Base-by-base conservation (phyloP, 2,329 filamentous ascomycete species). In the Cladosporium oxysporum region DNA sequence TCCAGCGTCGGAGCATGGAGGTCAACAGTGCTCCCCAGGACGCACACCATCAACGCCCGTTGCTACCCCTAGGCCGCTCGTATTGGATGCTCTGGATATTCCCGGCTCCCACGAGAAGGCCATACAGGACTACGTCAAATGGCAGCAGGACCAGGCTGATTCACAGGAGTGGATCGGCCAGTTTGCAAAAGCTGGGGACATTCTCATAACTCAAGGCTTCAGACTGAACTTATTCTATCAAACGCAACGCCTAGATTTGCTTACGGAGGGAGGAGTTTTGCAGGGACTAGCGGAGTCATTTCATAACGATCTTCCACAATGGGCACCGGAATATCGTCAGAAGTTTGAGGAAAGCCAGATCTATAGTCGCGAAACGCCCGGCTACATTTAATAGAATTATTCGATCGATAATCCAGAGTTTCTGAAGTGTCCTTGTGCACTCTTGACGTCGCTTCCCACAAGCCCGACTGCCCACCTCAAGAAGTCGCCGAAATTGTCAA, bases 361-460 rank as follows among this genome's bases (percentile, higher is more conserved):
- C 14, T 62, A 52, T 23, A 37, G 7, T 41, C 11, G 49, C n/a
- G 59, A 62, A 14, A 62, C 59, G 11, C 59, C 59, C 18, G 23
- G 35, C 10, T 12, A 26, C 35, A 21, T 21, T 49, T 41, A 44
- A 18, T 47, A 33, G 28, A n/a, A 8, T 47, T 57, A 49, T 29
- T 66, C 58, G 21, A 66, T 49, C 52, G 64, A 37, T 33, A 66
- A 10, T 41, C 64, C 64, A 10, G 58, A 59, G 44, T 60, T 66
- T 53, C 41, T 58, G 55, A 63, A 68, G 29, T 66, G 64, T 21
- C 64, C 66, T 47, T n/a, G n/a, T n/a, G n/a, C n/a, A n/a, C n/a
- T n/a, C n/a, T n/a, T n/a, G n/a, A n/a, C n/a, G n/a, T n/a, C 58
- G 52, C 53, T 63, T n/a, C 66, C 64, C 16, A 60, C 55, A n/a